A percentile compares a stretch with the other conserved stretches of the same genome.
These are phyloP conservation scores for Yamadazyma akitaensis DNA, from an alignment of 805 yeast species.

Conservation along the genomic window DNA sequence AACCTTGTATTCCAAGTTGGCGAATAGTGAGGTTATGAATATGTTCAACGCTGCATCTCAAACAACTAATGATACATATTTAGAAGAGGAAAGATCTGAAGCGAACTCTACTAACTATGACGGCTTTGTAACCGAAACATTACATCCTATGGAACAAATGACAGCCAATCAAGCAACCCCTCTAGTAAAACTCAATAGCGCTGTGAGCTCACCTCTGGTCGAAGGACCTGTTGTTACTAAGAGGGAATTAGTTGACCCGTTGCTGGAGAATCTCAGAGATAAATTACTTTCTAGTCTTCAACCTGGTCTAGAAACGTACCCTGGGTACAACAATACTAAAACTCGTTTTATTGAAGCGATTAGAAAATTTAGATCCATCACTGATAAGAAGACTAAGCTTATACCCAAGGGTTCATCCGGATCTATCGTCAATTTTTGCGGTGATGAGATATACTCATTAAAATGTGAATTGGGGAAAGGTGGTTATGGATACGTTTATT, in stretches of 20 bases:
- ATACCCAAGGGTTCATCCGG: constrained; percentile 32
- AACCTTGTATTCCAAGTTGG: constrained; percentile 72
- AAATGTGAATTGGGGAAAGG: constrained; percentile 68
- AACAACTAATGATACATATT: constrained; percentile 21
- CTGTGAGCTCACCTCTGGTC: background rate
- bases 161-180: background rate
- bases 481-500: constrained; percentile 74
- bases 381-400: constrained; percentile 31
- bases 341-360: constrained; percentile 15
- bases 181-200: background rate
- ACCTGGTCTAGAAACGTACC: constrained; percentile 30
- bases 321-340: constrained; percentile 27
- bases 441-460: constrained; percentile 45
- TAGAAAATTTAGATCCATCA: constrained; percentile 33
- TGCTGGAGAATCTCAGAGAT: constrained; percentile 38
- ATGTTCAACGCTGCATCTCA: constrained; percentile 65
- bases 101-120: constrained; percentile 35
- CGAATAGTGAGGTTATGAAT: constrained; percentile 66
- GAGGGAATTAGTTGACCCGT: constrained; percentile 30
- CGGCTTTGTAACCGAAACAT: constrained; percentile 51
- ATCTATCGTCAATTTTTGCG: constrained; percentile 44
- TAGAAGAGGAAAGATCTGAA: constrained; percentile 22
- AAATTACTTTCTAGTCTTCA: constrained; percentile 35
- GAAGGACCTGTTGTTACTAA: background rate
- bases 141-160: constrained; percentile 14